Percentiles rank a stretch among this genome's conserved stretches.
Evolutionary conservation across 352 stramenopile genomes (phyloP).

Genomic region (Aphanomyces invadans): DNA sequence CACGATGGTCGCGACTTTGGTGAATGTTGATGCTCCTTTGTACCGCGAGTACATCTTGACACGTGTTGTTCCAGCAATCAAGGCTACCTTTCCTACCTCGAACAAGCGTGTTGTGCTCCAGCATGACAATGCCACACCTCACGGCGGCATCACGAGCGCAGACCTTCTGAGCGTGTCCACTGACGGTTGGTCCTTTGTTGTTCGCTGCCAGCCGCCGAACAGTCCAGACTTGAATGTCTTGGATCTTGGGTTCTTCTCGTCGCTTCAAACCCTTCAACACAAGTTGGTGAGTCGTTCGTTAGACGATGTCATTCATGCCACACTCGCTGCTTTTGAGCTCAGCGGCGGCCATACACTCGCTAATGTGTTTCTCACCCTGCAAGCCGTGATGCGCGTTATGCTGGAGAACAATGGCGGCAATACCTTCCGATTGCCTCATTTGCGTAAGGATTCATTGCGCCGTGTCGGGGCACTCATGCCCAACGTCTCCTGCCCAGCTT

Average conservation of each 20-base stretch:
- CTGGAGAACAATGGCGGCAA: conserved; percentile 9
- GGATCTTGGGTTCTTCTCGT: conserved; percentile 29
- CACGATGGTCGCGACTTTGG: conserved; percentile 4
- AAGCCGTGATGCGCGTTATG: conserved; percentile 10
- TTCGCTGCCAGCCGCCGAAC: conserved; percentile 2
- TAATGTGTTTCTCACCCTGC: conserved; percentile 22
- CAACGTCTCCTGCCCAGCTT: not conserved
- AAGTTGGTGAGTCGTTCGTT: not conserved
- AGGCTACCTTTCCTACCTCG: conserved; percentile 21
- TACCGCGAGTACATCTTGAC: conserved; percentile 27
- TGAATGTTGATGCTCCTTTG: conserved; percentile 24
- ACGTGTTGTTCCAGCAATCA: conserved; percentile 27
- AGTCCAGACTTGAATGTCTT: conserved; percentile 19
- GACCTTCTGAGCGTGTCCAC: conserved; percentile 20
- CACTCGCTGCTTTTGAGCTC: not conserved
- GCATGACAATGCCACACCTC: conserved; percentile 29
- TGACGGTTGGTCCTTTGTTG: conserved; percentile 28
- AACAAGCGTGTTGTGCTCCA: conserved; percentile 24
- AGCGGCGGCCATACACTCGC: not conserved
- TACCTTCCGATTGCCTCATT: conserved; percentile 10
- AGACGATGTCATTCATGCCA: conserved; percentile 2
- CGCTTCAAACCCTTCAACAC: conserved; percentile 26
- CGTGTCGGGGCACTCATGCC: not conserved
- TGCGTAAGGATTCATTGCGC: not conserved
- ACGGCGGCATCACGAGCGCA: conserved; percentile 21